Percentiles rank a stretch among this genome's conserved stretches.
Conservation (phyloP, 768 basidiomycete species). For the Lyophyllum decastes region DNA sequence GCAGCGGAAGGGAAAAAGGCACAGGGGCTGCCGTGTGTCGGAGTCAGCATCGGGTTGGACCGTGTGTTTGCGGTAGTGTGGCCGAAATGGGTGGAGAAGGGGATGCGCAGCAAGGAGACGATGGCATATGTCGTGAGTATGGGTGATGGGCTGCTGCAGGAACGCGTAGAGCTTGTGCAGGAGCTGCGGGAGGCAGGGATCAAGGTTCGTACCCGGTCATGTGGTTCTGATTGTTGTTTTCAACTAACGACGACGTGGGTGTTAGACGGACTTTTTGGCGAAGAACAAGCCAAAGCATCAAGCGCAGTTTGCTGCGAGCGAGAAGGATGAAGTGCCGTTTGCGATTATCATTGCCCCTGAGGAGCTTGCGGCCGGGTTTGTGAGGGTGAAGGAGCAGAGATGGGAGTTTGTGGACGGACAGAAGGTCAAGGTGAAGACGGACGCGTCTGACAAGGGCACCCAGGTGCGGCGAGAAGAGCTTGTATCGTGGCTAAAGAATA, state of each 20-base stretch:
- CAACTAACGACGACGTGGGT: not conserved
- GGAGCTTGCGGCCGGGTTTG: constrained; percentile 82
- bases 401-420: constrained; percentile 77
- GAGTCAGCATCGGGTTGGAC: constrained; percentile 91
- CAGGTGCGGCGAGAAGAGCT: constrained; percentile 65
- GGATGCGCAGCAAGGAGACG: constrained; percentile 84
- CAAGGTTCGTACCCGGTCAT: constrained; percentile 54
- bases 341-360: constrained; percentile 89
- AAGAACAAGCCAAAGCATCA: constrained; percentile 90
- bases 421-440: constrained; percentile 65
- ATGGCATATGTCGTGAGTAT: constrained; percentile 93
- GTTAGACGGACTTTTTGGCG: constrained; percentile 93
- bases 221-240: constrained; percentile 1
- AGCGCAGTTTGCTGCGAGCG: constrained; percentile 87
- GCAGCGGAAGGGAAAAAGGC: constrained; percentile 72
- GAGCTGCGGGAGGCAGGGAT: constrained; percentile 86
- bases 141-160: constrained; percentile 85
- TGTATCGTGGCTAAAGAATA: constrained; percentile 60
- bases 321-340: constrained; percentile 91
- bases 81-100: constrained; percentile 80
- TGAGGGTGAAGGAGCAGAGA: constrained; percentile 89
- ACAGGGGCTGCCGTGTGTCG: constrained; percentile 80
- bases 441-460: constrained; percentile 54
- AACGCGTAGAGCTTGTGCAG: constrained; percentile 78
- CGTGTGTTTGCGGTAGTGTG: constrained; percentile 89